phyloP scores from a whole-genome alignment of 768 basidiomycete genomes.

The Mrakia hoshinonis region DNA sequence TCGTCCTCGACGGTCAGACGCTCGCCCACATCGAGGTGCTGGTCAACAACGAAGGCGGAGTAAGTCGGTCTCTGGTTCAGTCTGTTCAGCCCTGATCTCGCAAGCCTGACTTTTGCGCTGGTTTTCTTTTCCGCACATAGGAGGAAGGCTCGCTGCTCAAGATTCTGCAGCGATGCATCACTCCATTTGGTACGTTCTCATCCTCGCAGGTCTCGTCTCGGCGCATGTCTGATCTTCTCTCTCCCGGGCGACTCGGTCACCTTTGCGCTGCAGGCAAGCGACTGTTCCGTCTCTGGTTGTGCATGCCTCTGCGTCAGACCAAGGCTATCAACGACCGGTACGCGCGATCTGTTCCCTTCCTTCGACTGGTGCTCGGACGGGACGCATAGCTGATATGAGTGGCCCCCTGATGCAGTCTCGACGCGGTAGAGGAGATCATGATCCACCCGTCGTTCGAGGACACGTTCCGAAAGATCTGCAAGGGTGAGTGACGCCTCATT shows the following conservation, averaged over 20 bases:
- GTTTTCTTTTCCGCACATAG: not conserved
- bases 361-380: slow-evolving; percentile 2
- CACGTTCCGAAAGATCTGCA: slow-evolving; percentile 65
- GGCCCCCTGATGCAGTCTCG: slow-evolving; percentile 51
- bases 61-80: not conserved
- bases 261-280: slow-evolving; percentile 60
- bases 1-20: slow-evolving; percentile 88
- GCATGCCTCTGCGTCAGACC: slow-evolving; percentile 74
- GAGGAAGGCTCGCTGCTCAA: slow-evolving; percentile 81
- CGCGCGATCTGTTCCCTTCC: slow-evolving; percentile 24
- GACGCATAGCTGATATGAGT: slow-evolving; percentile 8
- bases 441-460: slow-evolving; percentile 65
- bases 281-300: slow-evolving; percentile 93
- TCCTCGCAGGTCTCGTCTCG: slow-evolving; percentile 67
- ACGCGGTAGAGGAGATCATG: slow-evolving; percentile 88
- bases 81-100: not conserved
- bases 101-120: not conserved
- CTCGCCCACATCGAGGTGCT: slow-evolving; percentile 89
- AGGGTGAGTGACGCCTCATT: slow-evolving; percentile 40
- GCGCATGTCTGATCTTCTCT: not conserved
- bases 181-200: slow-evolving; percentile 89
- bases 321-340: slow-evolving; percentile 82
- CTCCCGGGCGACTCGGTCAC: too few relatives aligned
- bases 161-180: slow-evolving; percentile 71
- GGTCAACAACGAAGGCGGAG: slow-evolving; percentile 81